Evolutionary conservation across 2,329 filamentous ascomycete species (phyloP).

Genomic region (Trichoderma citrinoviride): DNA sequence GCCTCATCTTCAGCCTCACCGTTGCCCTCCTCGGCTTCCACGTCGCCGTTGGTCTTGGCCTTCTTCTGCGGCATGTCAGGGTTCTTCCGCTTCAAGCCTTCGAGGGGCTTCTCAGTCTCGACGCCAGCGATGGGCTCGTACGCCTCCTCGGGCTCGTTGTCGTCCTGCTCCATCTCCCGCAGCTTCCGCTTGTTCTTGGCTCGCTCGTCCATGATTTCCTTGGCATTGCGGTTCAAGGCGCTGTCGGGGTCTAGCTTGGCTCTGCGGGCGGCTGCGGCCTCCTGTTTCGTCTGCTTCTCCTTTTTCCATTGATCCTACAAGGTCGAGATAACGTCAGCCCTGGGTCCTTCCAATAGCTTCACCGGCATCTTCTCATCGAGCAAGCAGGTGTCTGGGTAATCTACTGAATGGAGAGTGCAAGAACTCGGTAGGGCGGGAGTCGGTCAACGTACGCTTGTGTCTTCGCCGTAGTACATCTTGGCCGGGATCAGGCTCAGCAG

Average conservation of each 20-base stretch:
- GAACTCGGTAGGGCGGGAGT: neutral
- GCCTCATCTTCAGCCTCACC: constrained; percentile 30
- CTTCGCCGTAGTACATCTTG: constrained; percentile 86
- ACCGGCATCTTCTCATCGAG: neutral
- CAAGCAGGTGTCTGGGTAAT: neutral
- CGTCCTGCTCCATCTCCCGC: constrained; percentile 56
- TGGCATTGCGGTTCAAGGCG: constrained; percentile 73
- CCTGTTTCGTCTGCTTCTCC: constrained; percentile 93
- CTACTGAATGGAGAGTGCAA: neutral
- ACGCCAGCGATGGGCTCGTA: constrained; percentile 51
- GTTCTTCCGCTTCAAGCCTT: constrained; percentile 57
- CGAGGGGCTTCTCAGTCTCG: constrained; percentile 58
- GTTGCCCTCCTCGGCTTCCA: neutral
- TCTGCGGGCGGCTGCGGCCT: constrained; percentile 76
- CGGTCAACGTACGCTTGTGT: constrained; percentile 67
- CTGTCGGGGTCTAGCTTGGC: constrained; percentile 91
- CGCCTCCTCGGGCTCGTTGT: constrained; percentile 42
- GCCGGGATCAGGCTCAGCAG: constrained; percentile 84
- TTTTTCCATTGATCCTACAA: constrained; percentile 82
- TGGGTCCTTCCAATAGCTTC: neutral
- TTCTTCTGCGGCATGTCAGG: constrained; percentile 54
- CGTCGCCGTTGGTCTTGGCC: constrained; percentile 36
- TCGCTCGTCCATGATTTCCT: constrained; percentile 86
- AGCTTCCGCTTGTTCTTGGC: constrained; percentile 77
- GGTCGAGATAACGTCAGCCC: neutral